A percentile compares a stretch with the other conserved stretches of the same genome.
These are phyloP conservation scores for Ustilago tritici DNA, from an alignment of 1,284 basidiomycete genomes.

Conservation along the genomic window DNA sequence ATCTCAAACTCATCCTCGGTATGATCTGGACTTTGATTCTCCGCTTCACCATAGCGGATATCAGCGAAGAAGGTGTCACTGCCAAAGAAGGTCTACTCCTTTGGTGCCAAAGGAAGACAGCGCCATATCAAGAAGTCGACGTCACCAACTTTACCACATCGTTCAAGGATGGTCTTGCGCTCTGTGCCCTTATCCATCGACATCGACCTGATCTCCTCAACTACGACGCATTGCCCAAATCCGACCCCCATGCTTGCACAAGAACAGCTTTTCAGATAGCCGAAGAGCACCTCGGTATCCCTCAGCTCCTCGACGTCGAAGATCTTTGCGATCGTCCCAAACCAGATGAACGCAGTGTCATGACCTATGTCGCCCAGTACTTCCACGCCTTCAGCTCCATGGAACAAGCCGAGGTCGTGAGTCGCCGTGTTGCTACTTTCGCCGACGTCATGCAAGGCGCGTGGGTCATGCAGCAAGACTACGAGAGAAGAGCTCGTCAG, in stretches of 20 bases:
- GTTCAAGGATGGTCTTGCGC: conserved; percentile 92
- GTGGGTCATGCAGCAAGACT: conserved; percentile 84
- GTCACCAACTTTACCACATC: conserved; percentile 92
- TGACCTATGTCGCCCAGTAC: conserved; percentile 94
- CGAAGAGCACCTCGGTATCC: conserved; percentile 44
- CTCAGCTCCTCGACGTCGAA: conserved; percentile 95
- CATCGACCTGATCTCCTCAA: conserved; percentile 95
- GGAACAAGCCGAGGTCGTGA: conserved; percentile 95
- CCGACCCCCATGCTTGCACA: conserved; percentile 72
- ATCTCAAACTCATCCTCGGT: conserved; percentile 94
- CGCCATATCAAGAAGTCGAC: conserved; percentile 88
- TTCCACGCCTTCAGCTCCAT: conserved; percentile 98
- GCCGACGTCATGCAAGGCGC: conserved; percentile 87
- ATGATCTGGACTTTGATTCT: conserved; percentile 98
- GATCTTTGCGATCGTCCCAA: conserved; percentile 89
- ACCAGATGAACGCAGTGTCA: conserved; percentile 94
- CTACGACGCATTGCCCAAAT: conserved; percentile 79
- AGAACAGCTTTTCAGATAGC: conserved; percentile 38
- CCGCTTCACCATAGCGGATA: conserved; percentile 93
- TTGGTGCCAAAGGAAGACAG: conserved; percentile 98
- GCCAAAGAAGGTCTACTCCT: conserved; percentile 92
- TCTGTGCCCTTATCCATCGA: conserved; percentile 95
- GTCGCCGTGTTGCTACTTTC: conserved; percentile 92
- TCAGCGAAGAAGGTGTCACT: conserved; percentile 96
- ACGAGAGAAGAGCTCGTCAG: conserved; percentile 84